These are phyloP conservation scores for Apiospora saccharicola DNA, from an alignment of 2,329 filamentous ascomycete species.

Conservation along the genomic window DNA sequence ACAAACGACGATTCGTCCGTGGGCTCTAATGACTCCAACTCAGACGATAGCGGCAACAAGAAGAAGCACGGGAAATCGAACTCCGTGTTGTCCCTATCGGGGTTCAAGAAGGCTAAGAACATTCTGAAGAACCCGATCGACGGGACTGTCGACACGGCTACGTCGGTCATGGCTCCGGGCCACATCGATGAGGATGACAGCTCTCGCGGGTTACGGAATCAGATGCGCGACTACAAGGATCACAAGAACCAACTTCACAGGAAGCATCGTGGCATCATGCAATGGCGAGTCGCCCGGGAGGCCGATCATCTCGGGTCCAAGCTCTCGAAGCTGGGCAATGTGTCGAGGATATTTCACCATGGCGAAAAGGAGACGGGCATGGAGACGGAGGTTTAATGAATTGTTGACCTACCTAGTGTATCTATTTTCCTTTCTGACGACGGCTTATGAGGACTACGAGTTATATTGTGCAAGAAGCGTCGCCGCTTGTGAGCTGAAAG, in stretches of 20 bases:
- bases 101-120: slow-evolving; percentile 44
- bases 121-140: slow-evolving; percentile 45
- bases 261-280: slow-evolving; percentile 75
- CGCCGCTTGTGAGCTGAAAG: not conserved
- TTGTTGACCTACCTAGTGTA: not conserved
- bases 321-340: slow-evolving; percentile 62
- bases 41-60: slow-evolving; percentile 33
- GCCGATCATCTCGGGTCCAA: slow-evolving; percentile 60
- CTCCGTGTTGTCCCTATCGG: slow-evolving; percentile 38
- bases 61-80: slow-evolving; percentile 32
- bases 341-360: slow-evolving; percentile 65
- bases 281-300: slow-evolving; percentile 68
- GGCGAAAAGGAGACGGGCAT: slow-evolving; percentile 64
- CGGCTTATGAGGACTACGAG: slow-evolving; percentile 4
- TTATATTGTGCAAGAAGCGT: not conserved
- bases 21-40: slow-evolving; percentile 44
- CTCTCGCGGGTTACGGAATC: slow-evolving; percentile 42
- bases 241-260: slow-evolving; percentile 68
- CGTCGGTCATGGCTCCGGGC: slow-evolving; percentile 42
- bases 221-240: slow-evolving; percentile 56
- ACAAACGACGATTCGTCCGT: slow-evolving; percentile 44
- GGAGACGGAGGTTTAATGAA: slow-evolving; percentile 70
- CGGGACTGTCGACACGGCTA: slow-evolving; percentile 39
- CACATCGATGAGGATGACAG: slow-evolving; percentile 49
- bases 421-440: not conserved